Evolutionary conservation across 2,329 filamentous ascomycete species (phyloP).

Genomic region (Fusarium heterosporum): DNA sequence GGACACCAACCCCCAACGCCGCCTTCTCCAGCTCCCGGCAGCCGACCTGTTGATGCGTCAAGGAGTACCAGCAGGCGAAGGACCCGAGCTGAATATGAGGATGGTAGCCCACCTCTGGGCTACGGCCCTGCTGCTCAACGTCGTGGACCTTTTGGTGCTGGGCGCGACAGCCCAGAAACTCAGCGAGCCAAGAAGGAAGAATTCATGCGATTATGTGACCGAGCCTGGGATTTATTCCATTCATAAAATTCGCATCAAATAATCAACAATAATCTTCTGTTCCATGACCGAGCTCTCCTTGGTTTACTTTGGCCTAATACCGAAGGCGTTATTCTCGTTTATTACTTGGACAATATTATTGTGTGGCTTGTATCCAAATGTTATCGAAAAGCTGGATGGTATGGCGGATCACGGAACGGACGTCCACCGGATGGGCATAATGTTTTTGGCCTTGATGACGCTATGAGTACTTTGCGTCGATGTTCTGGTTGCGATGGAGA

Average conservation of each 20-base stretch:
- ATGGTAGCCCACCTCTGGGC: constrained; percentile 88
- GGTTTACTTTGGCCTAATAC: constrained; percentile 20
- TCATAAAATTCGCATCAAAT: constrained; percentile 66
- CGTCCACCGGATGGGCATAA: constrained; percentile 41
- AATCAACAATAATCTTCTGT: constrained; percentile 39
- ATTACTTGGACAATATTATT: constrained; percentile 43
- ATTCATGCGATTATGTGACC: constrained; percentile 85
- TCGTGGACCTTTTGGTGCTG: constrained; percentile 81
- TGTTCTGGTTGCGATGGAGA: constrained; percentile 18
- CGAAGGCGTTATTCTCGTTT: constrained; percentile 41
- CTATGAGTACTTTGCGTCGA: constrained; percentile 45
- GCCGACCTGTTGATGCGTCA: constrained; percentile 60
- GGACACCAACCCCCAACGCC: constrained; percentile 94
- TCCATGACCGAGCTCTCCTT: constrained; percentile 19
- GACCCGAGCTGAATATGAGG: constrained; percentile 90
- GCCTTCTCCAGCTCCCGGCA: constrained; percentile 77
- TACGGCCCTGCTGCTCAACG: constrained; percentile 73
- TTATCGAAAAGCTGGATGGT: constrained; percentile 39
- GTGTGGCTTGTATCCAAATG: constrained; percentile 32
- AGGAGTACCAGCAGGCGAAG: constrained; percentile 77
- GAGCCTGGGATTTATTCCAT: constrained; percentile 98
- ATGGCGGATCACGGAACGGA: constrained; percentile 31
- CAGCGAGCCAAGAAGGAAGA: constrained; percentile 90
- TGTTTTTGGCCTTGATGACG: constrained; percentile 47
- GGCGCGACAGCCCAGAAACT: constrained; percentile 84